These are phyloP conservation scores for Solanum paucissectum DNA, from an alignment of 257 asterid genomes.

Conservation along the genomic window DNA sequence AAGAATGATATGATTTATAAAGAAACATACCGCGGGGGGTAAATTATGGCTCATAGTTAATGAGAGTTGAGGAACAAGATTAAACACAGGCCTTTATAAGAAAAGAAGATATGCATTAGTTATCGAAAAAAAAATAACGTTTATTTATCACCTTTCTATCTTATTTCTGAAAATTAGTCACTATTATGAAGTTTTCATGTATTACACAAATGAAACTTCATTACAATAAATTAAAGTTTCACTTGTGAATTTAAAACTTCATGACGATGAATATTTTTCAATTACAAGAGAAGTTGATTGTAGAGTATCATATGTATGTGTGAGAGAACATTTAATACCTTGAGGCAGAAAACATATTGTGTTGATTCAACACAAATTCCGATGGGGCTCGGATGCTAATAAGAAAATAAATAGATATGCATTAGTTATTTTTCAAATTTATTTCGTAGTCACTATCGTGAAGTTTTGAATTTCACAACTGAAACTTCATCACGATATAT, in stretches of 20 bases:
- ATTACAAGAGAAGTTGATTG: too few relatives aligned
- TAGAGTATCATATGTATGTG: not conserved
- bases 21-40: not conserved
- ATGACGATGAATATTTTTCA: too few relatives aligned
- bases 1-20: not conserved
- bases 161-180: not conserved
- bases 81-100: not conserved
- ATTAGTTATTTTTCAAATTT: too few relatives aligned
- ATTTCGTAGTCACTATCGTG: not conserved
- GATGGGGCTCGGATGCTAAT: not conserved
- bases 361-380: not conserved
- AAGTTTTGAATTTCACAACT: not conserved
- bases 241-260: too few relatives aligned
- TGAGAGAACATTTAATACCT: not conserved
- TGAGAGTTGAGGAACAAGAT: not conserved
- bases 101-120: too few relatives aligned
- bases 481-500: not conserved
- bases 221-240: too few relatives aligned
- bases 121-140: too few relatives aligned
- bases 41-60: not conserved
- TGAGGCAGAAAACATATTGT: not conserved
- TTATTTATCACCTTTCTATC: too few relatives aligned
- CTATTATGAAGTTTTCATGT: not conserved
- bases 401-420: not conserved
- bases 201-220: too few relatives aligned